Evolutionary conservation across 345 rosid genomes (phyloP).

Genomic region (Corchorus olitorius): DNA sequence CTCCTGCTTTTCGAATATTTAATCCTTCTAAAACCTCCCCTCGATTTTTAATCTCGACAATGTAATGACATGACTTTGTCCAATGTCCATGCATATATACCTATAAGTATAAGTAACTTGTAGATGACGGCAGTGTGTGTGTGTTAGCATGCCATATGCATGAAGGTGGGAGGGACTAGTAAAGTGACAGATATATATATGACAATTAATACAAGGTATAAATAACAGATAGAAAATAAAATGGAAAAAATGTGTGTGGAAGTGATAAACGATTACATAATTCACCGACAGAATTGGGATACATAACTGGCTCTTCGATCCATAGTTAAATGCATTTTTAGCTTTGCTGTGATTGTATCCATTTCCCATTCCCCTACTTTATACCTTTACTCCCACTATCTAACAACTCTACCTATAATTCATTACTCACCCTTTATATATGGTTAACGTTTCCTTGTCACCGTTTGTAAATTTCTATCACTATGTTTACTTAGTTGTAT

Average conservation of each 20-base stretch:
- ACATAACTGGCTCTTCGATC: neutral
- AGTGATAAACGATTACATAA: neutral
- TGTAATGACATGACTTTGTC: neutral
- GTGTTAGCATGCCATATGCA: neutral
- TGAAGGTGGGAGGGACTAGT: neutral
- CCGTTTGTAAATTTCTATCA: too few relatives aligned
- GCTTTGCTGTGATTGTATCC: neutral
- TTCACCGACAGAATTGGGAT: constrained; percentile 9
- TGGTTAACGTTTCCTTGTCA: too few relatives aligned
- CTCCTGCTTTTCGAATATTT: too few relatives aligned
- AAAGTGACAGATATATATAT: neutral
- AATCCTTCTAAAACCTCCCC: too few relatives aligned
- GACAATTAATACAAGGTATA: too few relatives aligned
- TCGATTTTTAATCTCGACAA: too few relatives aligned
- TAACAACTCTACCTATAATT: neutral
- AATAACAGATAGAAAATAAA: too few relatives aligned
- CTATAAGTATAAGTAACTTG: neutral
- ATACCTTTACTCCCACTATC: neutral
- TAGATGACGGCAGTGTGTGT: neutral
- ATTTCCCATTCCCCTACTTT: neutral
- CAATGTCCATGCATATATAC: neutral
- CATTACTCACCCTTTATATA: neutral
- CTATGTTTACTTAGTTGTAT: too few relatives aligned
- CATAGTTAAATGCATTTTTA: neutral
- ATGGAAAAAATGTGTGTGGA: neutral